These are phyloP conservation scores for Apiospora sp. DNA, from an alignment of 2,329 filamentous ascomycete species.

Conservation along the genomic window DNA sequence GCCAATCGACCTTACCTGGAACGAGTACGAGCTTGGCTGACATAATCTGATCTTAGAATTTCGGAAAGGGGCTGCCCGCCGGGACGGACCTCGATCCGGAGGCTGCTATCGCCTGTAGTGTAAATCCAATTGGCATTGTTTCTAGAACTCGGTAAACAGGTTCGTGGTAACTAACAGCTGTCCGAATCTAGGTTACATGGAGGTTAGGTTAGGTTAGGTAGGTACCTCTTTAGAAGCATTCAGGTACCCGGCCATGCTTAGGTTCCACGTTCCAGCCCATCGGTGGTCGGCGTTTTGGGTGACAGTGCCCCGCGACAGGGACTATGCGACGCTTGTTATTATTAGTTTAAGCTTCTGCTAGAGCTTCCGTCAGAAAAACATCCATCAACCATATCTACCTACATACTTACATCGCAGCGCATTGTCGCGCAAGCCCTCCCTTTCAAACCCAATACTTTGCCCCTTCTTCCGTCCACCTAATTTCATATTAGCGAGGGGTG, in stretches of 20 bases:
- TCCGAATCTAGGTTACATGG: neutral
- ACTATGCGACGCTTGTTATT: conserved; percentile 9
- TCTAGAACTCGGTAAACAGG: neutral
- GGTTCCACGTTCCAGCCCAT: neutral
- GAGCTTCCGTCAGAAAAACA: conserved; percentile 13
- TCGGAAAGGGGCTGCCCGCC: neutral
- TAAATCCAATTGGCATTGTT: neutral
- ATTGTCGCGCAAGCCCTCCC: neutral
- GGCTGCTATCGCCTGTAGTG: neutral
- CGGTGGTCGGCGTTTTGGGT: conserved; percentile 7
- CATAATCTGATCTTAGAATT: conserved; percentile 6
- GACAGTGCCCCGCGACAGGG: neutral
- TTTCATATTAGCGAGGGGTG: neutral
- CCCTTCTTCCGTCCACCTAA: too few species aligned
- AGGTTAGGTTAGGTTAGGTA: neutral
- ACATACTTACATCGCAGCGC: neutral
- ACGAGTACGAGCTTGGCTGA: conserved; percentile 15
- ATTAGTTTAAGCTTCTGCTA: conserved; percentile 11
- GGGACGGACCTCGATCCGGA: neutral
- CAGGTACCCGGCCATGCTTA: neutral
- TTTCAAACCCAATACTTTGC: neutral
- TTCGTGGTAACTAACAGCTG: neutral
- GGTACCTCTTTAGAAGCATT: neutral
- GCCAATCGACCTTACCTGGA: neutral
- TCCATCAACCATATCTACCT: neutral